Evolutionary conservation across 768 basidiomycete genomes (phyloP).

Genomic region (Boletus sp.): DNA sequence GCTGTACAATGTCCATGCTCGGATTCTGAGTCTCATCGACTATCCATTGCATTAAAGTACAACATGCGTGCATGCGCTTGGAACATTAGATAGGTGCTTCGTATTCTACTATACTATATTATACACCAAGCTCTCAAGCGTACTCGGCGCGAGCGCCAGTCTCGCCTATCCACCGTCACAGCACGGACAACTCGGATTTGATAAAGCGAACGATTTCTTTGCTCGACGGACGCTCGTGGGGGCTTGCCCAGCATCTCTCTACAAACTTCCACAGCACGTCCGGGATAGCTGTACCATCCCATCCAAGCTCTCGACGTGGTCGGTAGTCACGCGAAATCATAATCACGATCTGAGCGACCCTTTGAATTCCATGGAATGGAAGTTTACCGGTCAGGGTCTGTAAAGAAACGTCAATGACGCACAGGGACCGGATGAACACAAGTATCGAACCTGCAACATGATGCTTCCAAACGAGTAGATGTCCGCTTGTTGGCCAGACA

Average conservation of each 20-base stretch:
- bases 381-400: conserved; percentile 24
- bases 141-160: not conserved
- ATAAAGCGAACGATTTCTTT: conserved; percentile 15
- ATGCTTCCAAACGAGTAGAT: conserved; percentile 31
- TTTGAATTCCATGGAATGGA: conserved; percentile 21
- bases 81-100: not conserved
- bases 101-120: not conserved
- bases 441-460: conserved; percentile 24
- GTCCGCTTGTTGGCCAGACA: conserved; percentile 15
- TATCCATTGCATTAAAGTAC: not conserved
- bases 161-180: not conserved
- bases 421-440: not conserved
- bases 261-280: conserved; percentile 24
- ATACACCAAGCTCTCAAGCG: not conserved
- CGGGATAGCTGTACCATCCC: conserved; percentile 25
- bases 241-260: conserved; percentile 19
- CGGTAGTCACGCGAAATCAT: conserved; percentile 10
- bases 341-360: conserved; percentile 23
- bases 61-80: not conserved
- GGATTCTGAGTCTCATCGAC: not conserved
- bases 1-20: not conserved
- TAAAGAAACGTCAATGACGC: not conserved
- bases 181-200: not conserved
- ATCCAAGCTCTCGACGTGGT: conserved; percentile 12
- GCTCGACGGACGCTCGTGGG: conserved; percentile 17